phyloP scores from a whole-genome alignment of 495 filamentous ascomycete genomes.

The Hypoxylon perforatum region DNA sequence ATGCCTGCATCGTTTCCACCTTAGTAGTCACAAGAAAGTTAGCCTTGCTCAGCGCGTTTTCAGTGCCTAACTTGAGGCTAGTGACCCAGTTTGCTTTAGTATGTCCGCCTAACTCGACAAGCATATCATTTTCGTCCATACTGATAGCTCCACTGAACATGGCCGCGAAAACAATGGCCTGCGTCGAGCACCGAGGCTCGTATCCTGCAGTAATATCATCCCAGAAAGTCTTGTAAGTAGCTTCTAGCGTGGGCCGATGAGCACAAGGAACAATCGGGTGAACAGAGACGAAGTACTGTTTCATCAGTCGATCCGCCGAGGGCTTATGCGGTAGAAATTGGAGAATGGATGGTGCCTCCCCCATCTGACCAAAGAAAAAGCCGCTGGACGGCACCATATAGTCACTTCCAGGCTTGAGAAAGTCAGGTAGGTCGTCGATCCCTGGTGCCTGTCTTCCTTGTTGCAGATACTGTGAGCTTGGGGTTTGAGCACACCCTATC shows the following conservation, averaged over 20 bases:
- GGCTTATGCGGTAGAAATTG: conserved; percentile 64
- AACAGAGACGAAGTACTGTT: conserved; percentile 72
- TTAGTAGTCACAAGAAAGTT: conserved; percentile 76
- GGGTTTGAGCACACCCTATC: conserved; percentile 24
- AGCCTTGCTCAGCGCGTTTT: conserved; percentile 71
- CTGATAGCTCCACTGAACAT: conserved; percentile 76
- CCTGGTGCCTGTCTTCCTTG: conserved; percentile 28
- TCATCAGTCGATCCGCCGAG: conserved; percentile 66
- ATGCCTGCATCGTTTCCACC: conserved; percentile 76
- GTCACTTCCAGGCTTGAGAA: conserved; percentile 61
- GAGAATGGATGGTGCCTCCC: conserved; percentile 60
- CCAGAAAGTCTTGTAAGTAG: conserved; percentile 72
- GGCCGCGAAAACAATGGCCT: conserved; percentile 73
- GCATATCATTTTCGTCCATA: conserved; percentile 64
- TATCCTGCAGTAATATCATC: conserved; percentile 62
- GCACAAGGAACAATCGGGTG: conserved; percentile 73
- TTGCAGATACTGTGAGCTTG: conserved; percentile 19
- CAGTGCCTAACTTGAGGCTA: conserved; percentile 70
- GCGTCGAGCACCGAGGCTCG: conserved; percentile 70
- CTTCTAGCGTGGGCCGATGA: conserved; percentile 72
- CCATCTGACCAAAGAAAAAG: conserved; percentile 71
- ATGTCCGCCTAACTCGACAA: conserved; percentile 59
- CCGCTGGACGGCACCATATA: conserved; percentile 71
- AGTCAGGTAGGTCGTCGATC: conserved; percentile 51
- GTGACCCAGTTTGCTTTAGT: conserved; percentile 64